Base-by-base conservation (phyloP, 2,329 filamentous ascomycete genomes). In the Atkinsonella texensis region DNA sequence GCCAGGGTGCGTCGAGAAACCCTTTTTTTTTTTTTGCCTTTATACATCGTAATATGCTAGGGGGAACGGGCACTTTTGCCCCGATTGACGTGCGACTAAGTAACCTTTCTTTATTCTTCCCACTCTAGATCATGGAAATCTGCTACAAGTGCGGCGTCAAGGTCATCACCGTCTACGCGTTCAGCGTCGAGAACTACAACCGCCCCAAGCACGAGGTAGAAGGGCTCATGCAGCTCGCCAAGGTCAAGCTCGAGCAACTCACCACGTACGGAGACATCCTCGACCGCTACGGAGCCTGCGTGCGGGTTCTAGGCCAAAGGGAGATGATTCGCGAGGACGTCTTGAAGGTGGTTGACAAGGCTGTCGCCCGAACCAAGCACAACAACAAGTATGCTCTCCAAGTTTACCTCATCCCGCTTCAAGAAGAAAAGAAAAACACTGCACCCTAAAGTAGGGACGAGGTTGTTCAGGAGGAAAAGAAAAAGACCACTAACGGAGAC, bases 101-200 rank as follows among this genome's bases (percentile, higher is more conserved):
- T 28, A 28, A 28, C 28, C 28, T 20, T 13, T 35, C n/a, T 41
- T 41, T 23, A 28, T 12, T 31, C 20, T 31, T 10, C 17, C 17
- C 9, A 10, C 5, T 10, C 17, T 59, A 87, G 85, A 89, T 97
- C 50, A 83, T 98, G 54, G 93, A 98, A 69, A 87, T 98, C 51
- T 97, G 93, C 76, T 98, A 97, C 75, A 96, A 95, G 66, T 89
- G 87, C 53, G 93, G 93, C 51, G 91, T 98, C 56, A 91, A 93
- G 67, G 89, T 95, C 9, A 91, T 98, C 40, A 97, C 93, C 4
- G 89, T 98, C 56, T 98, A 97, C 67, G 93, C 93, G 15, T 98
- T 98, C 71, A 95, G 89, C 64, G 96, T 98, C 63, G 93, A 98
- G 70, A 98, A 98, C 72, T 98, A 95, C 74, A 95, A 97, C 67